These are phyloP conservation scores for Mortierella claussenii DNA, from an alignment of 192 early-diverging fungal species.

Conservation along the genomic window DNA sequence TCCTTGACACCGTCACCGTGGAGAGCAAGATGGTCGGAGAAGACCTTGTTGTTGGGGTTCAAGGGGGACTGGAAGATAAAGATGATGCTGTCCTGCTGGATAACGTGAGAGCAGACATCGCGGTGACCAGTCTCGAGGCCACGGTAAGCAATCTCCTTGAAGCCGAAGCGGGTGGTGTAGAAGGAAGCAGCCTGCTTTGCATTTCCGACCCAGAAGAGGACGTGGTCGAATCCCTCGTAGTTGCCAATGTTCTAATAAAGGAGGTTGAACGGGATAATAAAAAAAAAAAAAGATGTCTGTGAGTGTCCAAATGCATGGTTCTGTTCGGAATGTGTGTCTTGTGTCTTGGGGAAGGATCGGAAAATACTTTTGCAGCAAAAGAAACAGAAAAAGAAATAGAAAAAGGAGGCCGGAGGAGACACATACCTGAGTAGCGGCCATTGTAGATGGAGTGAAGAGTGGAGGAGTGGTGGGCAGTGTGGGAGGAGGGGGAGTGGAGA, in stretches of 20 bases:
- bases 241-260: conserved; percentile 64
- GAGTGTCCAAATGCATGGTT: background rate
- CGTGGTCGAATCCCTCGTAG: conserved; percentile 70
- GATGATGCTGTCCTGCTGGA: conserved; percentile 79
- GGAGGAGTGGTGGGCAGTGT: background rate
- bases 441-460: background rate
- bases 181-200: conserved; percentile 84
- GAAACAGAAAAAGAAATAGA: background rate
- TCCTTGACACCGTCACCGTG: conserved; percentile 98
- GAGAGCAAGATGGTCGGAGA: conserved; percentile 73
- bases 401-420: background rate
- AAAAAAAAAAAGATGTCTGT: background rate
- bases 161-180: conserved; percentile 94
- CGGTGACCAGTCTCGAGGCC: conserved; percentile 96
- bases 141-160: conserved; percentile 91
- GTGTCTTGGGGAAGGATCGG: no score
- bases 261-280: background rate
- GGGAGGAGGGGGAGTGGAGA: background rate
- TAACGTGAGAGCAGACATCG: conserved; percentile 88
- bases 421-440: conserved; percentile 8
- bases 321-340: background rate
- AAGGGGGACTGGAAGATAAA: conserved; percentile 96
- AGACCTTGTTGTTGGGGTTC: conserved; percentile 78
- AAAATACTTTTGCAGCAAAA: background rate
- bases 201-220: conserved; percentile 60